Evolutionary conservation across 1,139 yeast species (phyloP).

Genomic region (Zygosaccharomyces sapae): DNA sequence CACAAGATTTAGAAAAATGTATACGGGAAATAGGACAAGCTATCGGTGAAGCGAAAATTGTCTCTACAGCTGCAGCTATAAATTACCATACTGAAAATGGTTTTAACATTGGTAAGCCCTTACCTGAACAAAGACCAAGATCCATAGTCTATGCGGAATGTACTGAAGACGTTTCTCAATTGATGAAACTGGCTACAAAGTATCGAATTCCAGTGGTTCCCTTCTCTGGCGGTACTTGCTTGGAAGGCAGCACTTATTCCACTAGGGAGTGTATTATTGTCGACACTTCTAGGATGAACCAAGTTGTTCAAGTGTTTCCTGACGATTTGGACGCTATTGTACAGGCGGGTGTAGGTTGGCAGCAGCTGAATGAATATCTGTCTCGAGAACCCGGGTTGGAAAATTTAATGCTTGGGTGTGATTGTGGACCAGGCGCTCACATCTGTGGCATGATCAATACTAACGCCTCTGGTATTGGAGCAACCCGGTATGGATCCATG

Average conservation of each 20-base stretch:
- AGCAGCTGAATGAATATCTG: constrained; percentile 49
- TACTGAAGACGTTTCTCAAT: constrained; percentile 61
- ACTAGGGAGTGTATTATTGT: constrained; percentile 62
- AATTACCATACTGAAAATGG: constrained; percentile 57
- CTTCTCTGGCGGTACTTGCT: constrained; percentile 73
- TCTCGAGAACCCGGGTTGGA: constrained; percentile 30
- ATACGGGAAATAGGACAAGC: constrained; percentile 42
- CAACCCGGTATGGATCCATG: constrained; percentile 68
- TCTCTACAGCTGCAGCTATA: constrained; percentile 27
- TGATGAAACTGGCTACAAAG: constrained; percentile 57
- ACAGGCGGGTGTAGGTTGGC: constrained; percentile 71
- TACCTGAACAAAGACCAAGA: constrained; percentile 49
- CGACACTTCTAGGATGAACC: constrained; percentile 52
- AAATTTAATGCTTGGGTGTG: constrained; percentile 60
- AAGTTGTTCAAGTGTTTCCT: constrained; percentile 47
- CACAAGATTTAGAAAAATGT: constrained; percentile 42
- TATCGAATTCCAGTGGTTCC: constrained; percentile 69
- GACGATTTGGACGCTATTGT: constrained; percentile 65
- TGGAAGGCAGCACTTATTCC: constrained; percentile 78
- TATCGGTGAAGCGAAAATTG: constrained; percentile 43
- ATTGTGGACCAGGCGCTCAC: constrained; percentile 73
- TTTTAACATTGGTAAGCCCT: constrained; percentile 62
- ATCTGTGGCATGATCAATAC: constrained; percentile 68
- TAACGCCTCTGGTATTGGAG: constrained; percentile 69
- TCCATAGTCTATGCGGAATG: constrained; percentile 57